phyloP scores from a whole-genome alignment of 306 rosid genomes.

The Lathyrus sativus region DNA sequence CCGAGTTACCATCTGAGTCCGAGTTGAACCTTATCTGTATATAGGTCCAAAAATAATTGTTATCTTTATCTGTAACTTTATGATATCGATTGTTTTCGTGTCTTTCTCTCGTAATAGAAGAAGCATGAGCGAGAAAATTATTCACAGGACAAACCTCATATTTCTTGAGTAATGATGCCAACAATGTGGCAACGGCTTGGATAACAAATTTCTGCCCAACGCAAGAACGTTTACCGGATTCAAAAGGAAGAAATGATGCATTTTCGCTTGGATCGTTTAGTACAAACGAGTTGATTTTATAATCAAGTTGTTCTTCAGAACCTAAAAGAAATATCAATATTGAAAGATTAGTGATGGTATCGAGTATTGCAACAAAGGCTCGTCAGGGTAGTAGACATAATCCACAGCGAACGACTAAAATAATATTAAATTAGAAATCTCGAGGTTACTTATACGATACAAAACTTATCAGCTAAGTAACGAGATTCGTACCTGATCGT shows the following conservation, averaged over 20 bases:
- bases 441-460: not conserved
- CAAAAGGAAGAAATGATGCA: slow-evolving; percentile 76
- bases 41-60: no score
- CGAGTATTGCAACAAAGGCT: slow-evolving; percentile 5
- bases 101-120: not conserved
- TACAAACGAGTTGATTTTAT: slow-evolving; percentile 41
- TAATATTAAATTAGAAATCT: not conserved
- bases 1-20: slow-evolving; percentile 39
- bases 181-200: slow-evolving; percentile 58
- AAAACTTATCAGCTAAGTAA: slow-evolving; percentile 41
- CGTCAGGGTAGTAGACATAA: not conserved
- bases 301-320: slow-evolving; percentile 39
- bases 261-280: slow-evolving; percentile 67
- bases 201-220: slow-evolving; percentile 72
- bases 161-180: slow-evolving; percentile 59
- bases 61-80: slow-evolving; percentile 38
- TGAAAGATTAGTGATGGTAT: slow-evolving; percentile 31
- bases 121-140: slow-evolving; percentile 9
- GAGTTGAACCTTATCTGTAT: slow-evolving; percentile 60
- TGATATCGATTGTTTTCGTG: slow-evolving; percentile 4
- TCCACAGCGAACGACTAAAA: not conserved
- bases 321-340: slow-evolving; percentile 39
- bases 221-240: slow-evolving; percentile 73
- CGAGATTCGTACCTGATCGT: slow-evolving; percentile 44
- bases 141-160: slow-evolving; percentile 61